Conservation (phyloP, 2,329 filamentous ascomycete species). For the Pyrenochaeta sp. region DNA sequence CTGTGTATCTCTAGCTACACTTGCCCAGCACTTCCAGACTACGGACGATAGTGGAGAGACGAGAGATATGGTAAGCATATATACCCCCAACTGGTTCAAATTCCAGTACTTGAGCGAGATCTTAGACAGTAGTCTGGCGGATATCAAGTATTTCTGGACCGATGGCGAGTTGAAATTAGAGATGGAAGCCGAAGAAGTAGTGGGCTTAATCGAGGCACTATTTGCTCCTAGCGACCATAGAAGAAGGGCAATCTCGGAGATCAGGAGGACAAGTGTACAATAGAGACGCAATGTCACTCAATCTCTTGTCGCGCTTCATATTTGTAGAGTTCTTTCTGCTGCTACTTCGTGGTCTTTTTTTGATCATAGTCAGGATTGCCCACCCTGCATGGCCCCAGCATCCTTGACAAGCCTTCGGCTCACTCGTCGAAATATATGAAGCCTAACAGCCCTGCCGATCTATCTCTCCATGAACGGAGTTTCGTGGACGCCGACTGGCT, state of each 20-base stretch:
- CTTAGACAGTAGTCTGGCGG: constrained; percentile 68
- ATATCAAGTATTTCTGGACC: constrained; percentile 72
- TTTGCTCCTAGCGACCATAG: constrained; percentile 70
- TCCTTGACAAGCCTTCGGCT: neutral
- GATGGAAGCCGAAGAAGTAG: constrained; percentile 68
- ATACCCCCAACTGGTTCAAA: constrained; percentile 70
- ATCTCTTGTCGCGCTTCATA: no score
- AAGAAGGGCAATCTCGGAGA: constrained; percentile 66
- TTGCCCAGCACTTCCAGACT: constrained; percentile 66
- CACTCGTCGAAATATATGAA: neutral
- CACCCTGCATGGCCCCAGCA: no score
- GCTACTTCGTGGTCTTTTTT: neutral
- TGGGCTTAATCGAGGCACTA: constrained; percentile 69
- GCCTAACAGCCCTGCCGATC: neutral
- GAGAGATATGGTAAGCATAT: constrained; percentile 66
- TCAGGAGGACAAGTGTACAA: constrained; percentile 48
- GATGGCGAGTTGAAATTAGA: constrained; percentile 71
- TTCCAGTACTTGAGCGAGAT: constrained; percentile 72
- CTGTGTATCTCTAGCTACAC: constrained; percentile 63
- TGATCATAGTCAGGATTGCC: neutral
- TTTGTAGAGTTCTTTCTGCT: no score
- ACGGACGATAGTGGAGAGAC: constrained; percentile 51
- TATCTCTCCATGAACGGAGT: constrained; percentile 16
- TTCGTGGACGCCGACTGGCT: constrained; percentile 32
- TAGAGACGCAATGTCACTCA: constrained; percentile 11